Evolutionary conservation across 108 stramenopile genomes (phyloP).

Genomic region (Cylindrotheca fusiformis): DNA sequence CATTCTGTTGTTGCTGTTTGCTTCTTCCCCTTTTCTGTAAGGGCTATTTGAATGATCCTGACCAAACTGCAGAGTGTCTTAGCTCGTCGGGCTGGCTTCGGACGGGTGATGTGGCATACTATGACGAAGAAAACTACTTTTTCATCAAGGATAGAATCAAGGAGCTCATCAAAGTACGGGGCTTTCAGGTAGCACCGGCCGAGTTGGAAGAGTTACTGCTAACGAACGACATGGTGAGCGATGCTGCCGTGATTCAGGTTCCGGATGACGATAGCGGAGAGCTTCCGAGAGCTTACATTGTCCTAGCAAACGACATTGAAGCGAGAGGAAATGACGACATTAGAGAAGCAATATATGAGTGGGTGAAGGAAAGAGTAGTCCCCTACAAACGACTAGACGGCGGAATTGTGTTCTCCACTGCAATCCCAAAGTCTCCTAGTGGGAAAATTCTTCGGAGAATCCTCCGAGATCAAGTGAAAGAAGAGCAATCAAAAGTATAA

Average conservation of each 20-base stretch:
- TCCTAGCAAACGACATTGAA: conserved; percentile 44
- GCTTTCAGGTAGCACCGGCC: conserved; percentile 91
- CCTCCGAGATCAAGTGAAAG: conserved; percentile 55
- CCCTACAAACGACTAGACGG: conserved; percentile 86
- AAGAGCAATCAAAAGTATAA: too few relatives aligned
- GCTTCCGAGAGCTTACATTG: conserved; percentile 88
- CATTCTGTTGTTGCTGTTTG: conserved; percentile 12
- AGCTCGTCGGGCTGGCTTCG: conserved; percentile 76
- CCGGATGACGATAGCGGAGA: conserved; percentile 80
- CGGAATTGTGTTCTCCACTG: conserved; percentile 77
- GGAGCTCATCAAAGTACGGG: conserved; percentile 94
- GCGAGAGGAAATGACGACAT: conserved; percentile 28
- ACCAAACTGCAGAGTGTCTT: conserved; percentile 76
- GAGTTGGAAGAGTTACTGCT: conserved; percentile 91
- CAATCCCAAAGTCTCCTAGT: conserved; percentile 86
- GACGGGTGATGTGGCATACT: conserved; percentile 85
- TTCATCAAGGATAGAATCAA: conserved; percentile 90
- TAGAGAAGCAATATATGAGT: conserved; percentile 66
- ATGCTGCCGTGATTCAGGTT: conserved; percentile 85
- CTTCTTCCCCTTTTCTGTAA: not conserved
- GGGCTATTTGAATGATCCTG: conserved; percentile 84
- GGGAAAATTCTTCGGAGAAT: conserved; percentile 92
- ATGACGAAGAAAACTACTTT: conserved; percentile 88
- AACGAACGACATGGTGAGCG: conserved; percentile 72
- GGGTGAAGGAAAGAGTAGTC: conserved; percentile 81